phyloP scores from a whole-genome alignment of 768 basidiomycete genomes.

The Ramaria rubella region DNA sequence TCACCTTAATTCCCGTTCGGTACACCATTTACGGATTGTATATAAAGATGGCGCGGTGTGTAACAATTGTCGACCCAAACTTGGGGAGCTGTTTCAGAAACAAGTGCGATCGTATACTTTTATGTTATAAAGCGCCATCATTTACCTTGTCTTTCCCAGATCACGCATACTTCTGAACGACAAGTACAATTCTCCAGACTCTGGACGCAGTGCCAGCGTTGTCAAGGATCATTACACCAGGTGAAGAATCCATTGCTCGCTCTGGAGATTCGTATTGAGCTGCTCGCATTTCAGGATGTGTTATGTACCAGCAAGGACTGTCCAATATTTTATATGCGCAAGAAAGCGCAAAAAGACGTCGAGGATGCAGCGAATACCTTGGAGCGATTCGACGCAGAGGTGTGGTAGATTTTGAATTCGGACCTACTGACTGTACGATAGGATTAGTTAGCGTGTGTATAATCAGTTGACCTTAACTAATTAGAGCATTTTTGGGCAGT shows the following conservation, averaged over 20 bases:
- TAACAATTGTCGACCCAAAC: slow-evolving; percentile 79
- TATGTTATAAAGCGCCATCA: not conserved
- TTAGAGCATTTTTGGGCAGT: too few relatives aligned
- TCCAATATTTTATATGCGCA: slow-evolving; percentile 97
- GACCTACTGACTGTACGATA: not conserved
- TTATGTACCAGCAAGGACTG: slow-evolving; percentile 96
- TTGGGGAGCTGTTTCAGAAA: slow-evolving; percentile 90
- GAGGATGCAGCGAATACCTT: slow-evolving; percentile 73
- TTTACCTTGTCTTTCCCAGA: slow-evolving; percentile 18
- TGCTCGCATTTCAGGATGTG: slow-evolving; percentile 67
- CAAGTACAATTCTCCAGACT: slow-evolving; percentile 91
- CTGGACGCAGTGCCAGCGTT: slow-evolving; percentile 99
- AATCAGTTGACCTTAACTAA: too few relatives aligned
- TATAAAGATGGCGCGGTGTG: slow-evolving; percentile 83
- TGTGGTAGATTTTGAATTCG: slow-evolving; percentile 41
- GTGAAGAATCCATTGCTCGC: slow-evolving; percentile 13
- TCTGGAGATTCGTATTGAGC: not conserved
- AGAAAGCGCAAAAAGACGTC: slow-evolving; percentile 97
- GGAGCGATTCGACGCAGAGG: slow-evolving; percentile 76
- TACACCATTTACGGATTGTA: not conserved
- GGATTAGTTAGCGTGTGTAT: too few relatives aligned
- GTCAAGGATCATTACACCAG: slow-evolving; percentile 97
- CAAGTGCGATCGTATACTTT: slow-evolving; percentile 43
- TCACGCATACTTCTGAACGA: slow-evolving; percentile 58
- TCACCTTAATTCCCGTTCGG: not conserved